Evolutionary conservation across 2,329 filamentous ascomycete species (phyloP), one percentile per base, ranked within the genome.

Genomic region (Bipolaris gigantea): DNA sequence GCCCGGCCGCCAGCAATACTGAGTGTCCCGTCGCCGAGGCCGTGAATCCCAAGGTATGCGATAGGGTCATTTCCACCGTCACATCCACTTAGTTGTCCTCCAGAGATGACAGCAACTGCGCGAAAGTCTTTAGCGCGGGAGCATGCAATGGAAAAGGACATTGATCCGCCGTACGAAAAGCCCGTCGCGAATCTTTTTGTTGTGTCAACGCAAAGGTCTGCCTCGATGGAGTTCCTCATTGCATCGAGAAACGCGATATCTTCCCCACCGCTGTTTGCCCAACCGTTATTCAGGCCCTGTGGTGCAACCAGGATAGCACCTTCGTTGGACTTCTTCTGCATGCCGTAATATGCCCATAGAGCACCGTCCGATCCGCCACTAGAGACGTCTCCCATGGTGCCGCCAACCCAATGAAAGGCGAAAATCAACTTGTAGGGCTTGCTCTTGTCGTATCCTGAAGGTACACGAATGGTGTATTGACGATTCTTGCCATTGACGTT

Each of bases 121-220:
- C 72, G 69, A 63, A 79, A 73, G 39, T 65, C 64, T 27, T 66
- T 61, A 6, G 76, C 69, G 10, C 75, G 72, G 1, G 76, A 70
- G 56, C 77, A 80, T 7, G 77, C 76, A 16, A 78, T 62, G 0
- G 74, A 67, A 58, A 70, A 76, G 1, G 69, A 72, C 74, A 80
- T 79, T 27, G 72, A 70, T 39, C 72, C 76, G 32, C 77, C 76
- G 57, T 77, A 79, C 55, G 73, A 76, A 65, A 76, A 79, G 10
- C 76, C 77, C 1, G 75, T 78, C 33, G 75, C 66, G 59, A 79
- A 80, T 53, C 74, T 67, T 51, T 73, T 70, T 46, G 63, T 64
- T 47, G 73, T 65, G 53, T 80, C 71, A 27, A 80, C 63, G 57
- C 78, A 80, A 43, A 79, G 73, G 34, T 73, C 67, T 5, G 59